Evolutionary conservation across 208 protist genomes (phyloP).

Genomic region (Leishmania tropica): DNA sequence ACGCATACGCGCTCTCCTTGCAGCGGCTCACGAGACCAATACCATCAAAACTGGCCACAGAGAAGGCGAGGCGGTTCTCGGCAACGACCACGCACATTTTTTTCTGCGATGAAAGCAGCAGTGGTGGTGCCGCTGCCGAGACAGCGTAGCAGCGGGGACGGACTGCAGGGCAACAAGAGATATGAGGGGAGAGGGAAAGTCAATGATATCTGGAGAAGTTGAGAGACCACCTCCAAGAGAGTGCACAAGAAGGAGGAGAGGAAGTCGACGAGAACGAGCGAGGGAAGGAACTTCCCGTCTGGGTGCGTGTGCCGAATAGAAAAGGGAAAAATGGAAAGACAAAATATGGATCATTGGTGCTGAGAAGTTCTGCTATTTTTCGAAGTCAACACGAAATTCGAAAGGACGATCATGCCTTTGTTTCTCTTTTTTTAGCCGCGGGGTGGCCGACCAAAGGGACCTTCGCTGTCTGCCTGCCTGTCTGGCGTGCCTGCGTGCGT

Average conservation of each 20-base stretch:
- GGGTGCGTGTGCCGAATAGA: background rate
- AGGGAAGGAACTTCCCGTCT: too few species aligned
- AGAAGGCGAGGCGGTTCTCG: background rate
- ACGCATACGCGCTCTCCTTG: background rate
- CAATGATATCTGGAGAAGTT: background rate
- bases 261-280: background rate
- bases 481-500: background rate
- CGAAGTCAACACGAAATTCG: background rate
- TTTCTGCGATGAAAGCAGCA: background rate
- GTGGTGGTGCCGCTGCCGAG: background rate
- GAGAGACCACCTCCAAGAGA: background rate
- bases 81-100: background rate
- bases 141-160: background rate
- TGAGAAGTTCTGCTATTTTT: background rate
- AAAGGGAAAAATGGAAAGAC: background rate
- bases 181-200: background rate
- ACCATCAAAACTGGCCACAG: background rate
- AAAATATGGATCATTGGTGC: background rate
- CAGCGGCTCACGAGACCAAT: background rate
- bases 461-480: background rate
- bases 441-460: background rate
- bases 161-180: background rate
- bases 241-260: background rate
- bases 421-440: background rate
- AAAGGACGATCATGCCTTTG: background rate